Evolutionary conservation across 495 filamentous ascomycete species (phyloP).

Genomic region (Penicillium flavigenum): DNA sequence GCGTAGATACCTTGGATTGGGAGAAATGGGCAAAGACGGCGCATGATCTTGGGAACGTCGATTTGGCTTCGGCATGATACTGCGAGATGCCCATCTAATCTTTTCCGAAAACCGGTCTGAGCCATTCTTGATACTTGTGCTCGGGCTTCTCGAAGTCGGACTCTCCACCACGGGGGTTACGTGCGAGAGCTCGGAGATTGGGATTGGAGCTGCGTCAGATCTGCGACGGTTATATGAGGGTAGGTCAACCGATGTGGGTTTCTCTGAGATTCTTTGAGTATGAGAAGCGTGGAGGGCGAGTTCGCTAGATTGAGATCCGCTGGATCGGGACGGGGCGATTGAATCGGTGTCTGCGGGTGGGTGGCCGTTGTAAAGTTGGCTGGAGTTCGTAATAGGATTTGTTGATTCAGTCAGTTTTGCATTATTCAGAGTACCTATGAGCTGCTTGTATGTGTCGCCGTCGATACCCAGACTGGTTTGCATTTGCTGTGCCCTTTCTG

Average conservation of each 20-base stretch:
- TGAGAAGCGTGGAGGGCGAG: too few relatives aligned
- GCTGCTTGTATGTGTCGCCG: neutral
- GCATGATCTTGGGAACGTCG: neutral
- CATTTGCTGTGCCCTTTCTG: neutral
- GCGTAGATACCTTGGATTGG: neutral
- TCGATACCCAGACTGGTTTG: neutral
- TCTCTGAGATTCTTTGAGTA: neutral
- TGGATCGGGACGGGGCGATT: neutral
- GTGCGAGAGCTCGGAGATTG: neutral
- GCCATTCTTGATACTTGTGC: neutral
- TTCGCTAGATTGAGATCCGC: neutral
- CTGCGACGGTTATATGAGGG: neutral
- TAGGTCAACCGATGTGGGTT: neutral
- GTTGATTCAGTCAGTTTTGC: neutral
- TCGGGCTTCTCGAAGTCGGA: neutral
- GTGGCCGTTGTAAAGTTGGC: neutral
- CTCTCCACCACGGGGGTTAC: neutral
- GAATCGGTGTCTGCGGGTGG: neutral
- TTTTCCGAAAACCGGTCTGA: neutral
- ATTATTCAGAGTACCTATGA: neutral
- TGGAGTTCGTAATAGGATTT: neutral
- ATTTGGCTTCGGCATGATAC: slow-evolving; percentile 14
- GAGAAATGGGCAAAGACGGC: neutral
- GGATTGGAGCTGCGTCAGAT: neutral
- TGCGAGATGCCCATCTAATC: slow-evolving; percentile 10